These are phyloP conservation scores for Boletus huronensis DNA, from an alignment of 768 basidiomycete species.

Conservation along the genomic window DNA sequence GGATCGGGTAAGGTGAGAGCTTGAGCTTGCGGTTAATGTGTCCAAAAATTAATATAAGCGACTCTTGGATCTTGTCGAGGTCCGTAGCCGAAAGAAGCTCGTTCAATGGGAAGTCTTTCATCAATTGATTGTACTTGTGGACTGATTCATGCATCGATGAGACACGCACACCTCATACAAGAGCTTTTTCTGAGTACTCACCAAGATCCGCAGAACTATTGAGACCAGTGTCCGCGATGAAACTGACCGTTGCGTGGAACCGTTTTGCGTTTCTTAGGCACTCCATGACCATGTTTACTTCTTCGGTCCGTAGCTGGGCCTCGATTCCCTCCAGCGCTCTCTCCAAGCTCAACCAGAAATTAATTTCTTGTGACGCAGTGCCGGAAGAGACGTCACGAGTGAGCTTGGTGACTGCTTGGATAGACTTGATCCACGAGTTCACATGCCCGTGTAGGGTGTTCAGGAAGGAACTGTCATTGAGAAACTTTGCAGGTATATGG, in stretches of 20 bases:
- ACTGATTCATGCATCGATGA: conserved; percentile 45
- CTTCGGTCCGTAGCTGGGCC: conserved; percentile 84
- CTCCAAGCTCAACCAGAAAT: conserved; percentile 97
- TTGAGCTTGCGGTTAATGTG: conserved; percentile 96
- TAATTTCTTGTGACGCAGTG: conserved; percentile 97
- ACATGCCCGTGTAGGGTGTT: conserved; percentile 92
- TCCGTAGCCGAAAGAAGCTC: conserved; percentile 96
- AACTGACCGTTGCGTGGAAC: conserved; percentile 95
- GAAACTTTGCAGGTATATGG: conserved; percentile 64
- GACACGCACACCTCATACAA: neutral
- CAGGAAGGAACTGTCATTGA: conserved; percentile 88
- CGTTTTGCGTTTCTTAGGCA: conserved; percentile 93
- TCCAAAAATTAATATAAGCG: conserved; percentile 79
- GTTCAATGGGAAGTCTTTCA: conserved; percentile 99
- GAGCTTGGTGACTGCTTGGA: conserved; percentile 96
- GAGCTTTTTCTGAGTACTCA: conserved; percentile 31
- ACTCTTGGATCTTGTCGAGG: conserved; percentile 91
- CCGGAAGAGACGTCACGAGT: conserved; percentile 89
- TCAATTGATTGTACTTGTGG: conserved; percentile 96
- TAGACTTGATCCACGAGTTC: conserved; percentile 97
- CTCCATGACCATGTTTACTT: conserved; percentile 91
- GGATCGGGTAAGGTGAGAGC: conserved; percentile 94
- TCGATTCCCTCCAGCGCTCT: conserved; percentile 92
- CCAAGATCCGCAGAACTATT: conserved; percentile 90
- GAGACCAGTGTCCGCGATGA: conserved; percentile 95